These are phyloP conservation scores for Trichaptum fuscoviolaceum DNA, from an alignment of 768 basidiomycete genomes.

Conservation along the genomic window DNA sequence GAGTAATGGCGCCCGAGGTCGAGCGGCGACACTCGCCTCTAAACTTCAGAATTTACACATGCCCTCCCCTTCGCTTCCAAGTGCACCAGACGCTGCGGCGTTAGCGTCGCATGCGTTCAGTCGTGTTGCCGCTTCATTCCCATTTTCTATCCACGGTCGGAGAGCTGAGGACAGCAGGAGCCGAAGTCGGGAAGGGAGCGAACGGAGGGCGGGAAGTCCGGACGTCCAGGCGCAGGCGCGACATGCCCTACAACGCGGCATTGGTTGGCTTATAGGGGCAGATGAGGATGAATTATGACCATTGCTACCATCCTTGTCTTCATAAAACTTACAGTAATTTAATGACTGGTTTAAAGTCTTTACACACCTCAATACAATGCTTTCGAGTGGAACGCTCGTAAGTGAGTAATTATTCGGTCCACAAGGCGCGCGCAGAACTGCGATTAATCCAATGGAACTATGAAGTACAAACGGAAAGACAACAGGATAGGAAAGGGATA, in stretches of 20 bases:
- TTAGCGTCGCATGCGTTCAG: slow-evolving; percentile 76
- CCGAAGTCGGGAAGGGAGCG: slow-evolving; percentile 28
- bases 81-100: slow-evolving; percentile 74
- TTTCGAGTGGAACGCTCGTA: too few relatives aligned
- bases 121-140: slow-evolving; percentile 69
- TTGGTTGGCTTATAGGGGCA: slow-evolving; percentile 93
- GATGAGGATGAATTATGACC: slow-evolving; percentile 41
- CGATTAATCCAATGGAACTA: background rate
- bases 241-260: slow-evolving; percentile 79
- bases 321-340: background rate
- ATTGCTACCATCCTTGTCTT: background rate
- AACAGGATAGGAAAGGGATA: background rate
- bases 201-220: slow-evolving; percentile 37
- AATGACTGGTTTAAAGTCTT: background rate
- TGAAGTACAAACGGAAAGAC: background rate
- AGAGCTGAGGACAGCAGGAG: slow-evolving; percentile 33
- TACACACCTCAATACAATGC: too few relatives aligned
- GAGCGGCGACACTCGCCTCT: slow-evolving; percentile 42
- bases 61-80: slow-evolving; percentile 61
- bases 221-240: slow-evolving; percentile 74
- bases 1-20: slow-evolving; percentile 14
- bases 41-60: slow-evolving; percentile 64
- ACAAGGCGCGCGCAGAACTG: background rate
- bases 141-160: slow-evolving; percentile 52
- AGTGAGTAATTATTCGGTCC: background rate